Evolutionary conservation across 352 stramenopile species (phyloP).

Genomic region (Phytophthora pseudosyringae): DNA sequence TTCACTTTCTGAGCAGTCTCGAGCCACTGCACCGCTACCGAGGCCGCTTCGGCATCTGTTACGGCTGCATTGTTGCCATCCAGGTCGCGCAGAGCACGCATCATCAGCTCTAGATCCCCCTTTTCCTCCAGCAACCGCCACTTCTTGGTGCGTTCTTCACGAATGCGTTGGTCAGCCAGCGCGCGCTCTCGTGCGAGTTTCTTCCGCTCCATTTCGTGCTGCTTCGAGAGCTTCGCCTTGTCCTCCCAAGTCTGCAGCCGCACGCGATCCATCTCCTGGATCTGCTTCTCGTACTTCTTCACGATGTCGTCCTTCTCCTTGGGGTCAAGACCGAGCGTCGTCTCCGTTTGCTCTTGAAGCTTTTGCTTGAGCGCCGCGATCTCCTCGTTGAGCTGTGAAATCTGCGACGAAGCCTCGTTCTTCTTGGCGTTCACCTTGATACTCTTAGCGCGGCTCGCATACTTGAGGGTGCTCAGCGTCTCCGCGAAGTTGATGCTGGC

Average conservation of each 20-base stretch:
- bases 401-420: conserved; percentile 92
- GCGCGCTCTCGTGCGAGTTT: conserved; percentile 81
- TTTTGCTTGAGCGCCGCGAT: conserved; percentile 90
- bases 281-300: conserved; percentile 88
- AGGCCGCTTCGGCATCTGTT: conserved; percentile 36
- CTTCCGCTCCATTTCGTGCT: conserved; percentile 88
- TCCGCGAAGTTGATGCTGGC: conserved; percentile 96
- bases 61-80: conserved; percentile 36
- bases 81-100: conserved; percentile 75
- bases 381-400: conserved; percentile 91
- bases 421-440: conserved; percentile 95
- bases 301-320: conserved; percentile 91
- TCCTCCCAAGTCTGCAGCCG: conserved; percentile 90
- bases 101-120: conserved; percentile 81
- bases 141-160: conserved; percentile 83
- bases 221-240: conserved; percentile 85
- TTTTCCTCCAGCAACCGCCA: conserved; percentile 89
- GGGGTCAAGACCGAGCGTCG: conserved; percentile 70
- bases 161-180: conserved; percentile 77
- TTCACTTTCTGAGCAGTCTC: conserved; percentile 65
- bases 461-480: conserved; percentile 96
- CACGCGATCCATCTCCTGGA: conserved; percentile 90
- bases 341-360: conserved; percentile 75
- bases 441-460: conserved; percentile 94
- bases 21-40: conserved; percentile 51